phyloP scores from a whole-genome alignment of 139 green algal genomes.

The Volvox africanus region DNA sequence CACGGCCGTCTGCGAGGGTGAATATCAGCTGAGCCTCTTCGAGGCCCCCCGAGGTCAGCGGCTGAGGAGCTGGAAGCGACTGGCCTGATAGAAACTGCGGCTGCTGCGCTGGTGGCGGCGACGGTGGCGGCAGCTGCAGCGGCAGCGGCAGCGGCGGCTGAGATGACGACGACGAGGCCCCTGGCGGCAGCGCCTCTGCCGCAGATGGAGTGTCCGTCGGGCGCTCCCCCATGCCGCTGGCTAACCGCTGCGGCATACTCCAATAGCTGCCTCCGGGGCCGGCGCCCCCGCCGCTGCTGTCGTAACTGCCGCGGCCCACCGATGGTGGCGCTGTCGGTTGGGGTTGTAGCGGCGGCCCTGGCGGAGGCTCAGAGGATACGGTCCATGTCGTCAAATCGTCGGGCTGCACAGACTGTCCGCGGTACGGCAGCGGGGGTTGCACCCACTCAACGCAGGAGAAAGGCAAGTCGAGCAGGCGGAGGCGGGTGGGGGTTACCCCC shows the following conservation, averaged over 20 bases:
- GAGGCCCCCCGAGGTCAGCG: background rate
- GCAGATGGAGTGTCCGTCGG: background rate
- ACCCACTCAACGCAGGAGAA: slow-evolving; percentile 88
- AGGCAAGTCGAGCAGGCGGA: slow-evolving; percentile 83
- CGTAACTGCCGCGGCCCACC: background rate
- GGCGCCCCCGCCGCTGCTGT: background rate
- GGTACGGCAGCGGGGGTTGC: slow-evolving; percentile 41
- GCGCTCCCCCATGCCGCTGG: background rate
- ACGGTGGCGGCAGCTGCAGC: background rate
- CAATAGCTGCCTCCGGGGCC: background rate
- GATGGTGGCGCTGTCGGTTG: background rate
- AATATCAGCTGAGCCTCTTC: slow-evolving; percentile 78
- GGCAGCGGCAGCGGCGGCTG: background rate
- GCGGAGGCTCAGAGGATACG: background rate
- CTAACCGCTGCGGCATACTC: background rate
- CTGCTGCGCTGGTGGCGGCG: background rate
- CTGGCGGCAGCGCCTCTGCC: background rate
- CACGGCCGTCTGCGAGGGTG: slow-evolving; percentile 69
- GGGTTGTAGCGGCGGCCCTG: background rate
- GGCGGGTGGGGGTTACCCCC: slow-evolving; percentile 51
- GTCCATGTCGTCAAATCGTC: slow-evolving; percentile 29
- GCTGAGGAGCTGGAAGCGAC: background rate
- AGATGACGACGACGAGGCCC: background rate
- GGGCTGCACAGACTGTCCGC: background rate
- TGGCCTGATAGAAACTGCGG: no score